phyloP scores from a whole-genome alignment of 352 stramenopile species.

The Phytopythium ostracodes region DNA sequence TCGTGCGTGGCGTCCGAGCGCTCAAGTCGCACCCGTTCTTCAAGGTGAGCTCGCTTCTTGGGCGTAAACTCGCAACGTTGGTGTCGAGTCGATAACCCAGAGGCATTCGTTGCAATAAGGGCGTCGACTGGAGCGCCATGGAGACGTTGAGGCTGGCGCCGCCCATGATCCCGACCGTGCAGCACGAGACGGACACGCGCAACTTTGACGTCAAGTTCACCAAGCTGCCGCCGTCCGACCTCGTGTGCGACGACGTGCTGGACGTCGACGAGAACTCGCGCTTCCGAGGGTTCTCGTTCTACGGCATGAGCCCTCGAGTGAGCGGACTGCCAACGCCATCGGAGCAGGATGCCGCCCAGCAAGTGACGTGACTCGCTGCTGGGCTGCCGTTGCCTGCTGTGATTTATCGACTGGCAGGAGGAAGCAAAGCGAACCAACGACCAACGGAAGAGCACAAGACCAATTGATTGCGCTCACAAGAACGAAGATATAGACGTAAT shows the following conservation, averaged over 20 bases:
- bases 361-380: neutral
- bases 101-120: neutral
- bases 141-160: conserved; percentile 87
- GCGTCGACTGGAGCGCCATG: conserved; percentile 92
- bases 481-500: neutral
- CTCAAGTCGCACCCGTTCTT: conserved; percentile 96
- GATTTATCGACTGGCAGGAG: neutral
- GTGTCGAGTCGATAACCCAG: no score
- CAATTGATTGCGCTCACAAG: neutral
- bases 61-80: neutral
- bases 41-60: conserved; percentile 35
- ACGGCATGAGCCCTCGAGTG: conserved; percentile 3
- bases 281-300: conserved; percentile 77
- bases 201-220: conserved; percentile 96
- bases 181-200: conserved; percentile 87
- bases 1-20: conserved; percentile 93
- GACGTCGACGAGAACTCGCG: conserved; percentile 47
- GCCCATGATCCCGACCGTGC: conserved; percentile 86
- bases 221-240: conserved; percentile 52
- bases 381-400: no score
- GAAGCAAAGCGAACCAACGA: neutral
- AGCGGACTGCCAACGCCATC: neutral
- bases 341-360: neutral
- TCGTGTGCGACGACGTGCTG: conserved; percentile 48
- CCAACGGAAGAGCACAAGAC: neutral